phyloP scores from a whole-genome alignment of 345 rosid genomes.

The Trapa incisa region DNA sequence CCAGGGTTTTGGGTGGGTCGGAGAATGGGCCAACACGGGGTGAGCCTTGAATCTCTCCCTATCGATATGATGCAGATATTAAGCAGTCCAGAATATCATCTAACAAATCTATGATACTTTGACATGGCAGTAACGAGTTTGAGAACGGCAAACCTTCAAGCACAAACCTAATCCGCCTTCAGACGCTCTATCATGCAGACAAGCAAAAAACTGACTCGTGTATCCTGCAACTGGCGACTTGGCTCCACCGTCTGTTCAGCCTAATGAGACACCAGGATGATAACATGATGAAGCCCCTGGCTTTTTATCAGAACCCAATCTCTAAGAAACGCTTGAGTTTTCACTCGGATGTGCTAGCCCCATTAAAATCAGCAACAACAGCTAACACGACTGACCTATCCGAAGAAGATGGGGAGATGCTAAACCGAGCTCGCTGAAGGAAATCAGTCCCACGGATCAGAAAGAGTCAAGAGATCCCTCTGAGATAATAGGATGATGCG shows the following conservation, averaged over 20 bases:
- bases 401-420: constrained; percentile 45
- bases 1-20: constrained; percentile 99
- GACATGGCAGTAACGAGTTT: constrained; percentile 21
- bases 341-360: constrained; percentile 26
- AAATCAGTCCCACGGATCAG: constrained; percentile 47
- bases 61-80: not conserved
- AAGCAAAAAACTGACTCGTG: constrained; percentile 44
- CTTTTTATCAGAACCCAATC: constrained; percentile 22
- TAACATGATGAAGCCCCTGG: constrained; percentile 21
- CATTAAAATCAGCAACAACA: constrained; percentile 15
- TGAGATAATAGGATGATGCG: constrained; percentile 18
- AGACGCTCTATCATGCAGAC: constrained; percentile 74
- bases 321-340: constrained; percentile 11
- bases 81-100: not conserved
- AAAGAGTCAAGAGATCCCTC: constrained; percentile 65
- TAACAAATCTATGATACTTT: not conserved
- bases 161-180: constrained; percentile 46
- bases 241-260: constrained; percentile 67
- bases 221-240: constrained; percentile 62
- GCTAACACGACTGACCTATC: constrained; percentile 30
- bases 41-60: constrained; percentile 7
- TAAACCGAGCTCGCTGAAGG: constrained; percentile 35
- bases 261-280: constrained; percentile 33
- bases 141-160: constrained; percentile 12
- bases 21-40: constrained; percentile 98